phyloP scores from a whole-genome alignment of 768 basidiomycete genomes.

The Holtermanniella nyarrowii region DNA sequence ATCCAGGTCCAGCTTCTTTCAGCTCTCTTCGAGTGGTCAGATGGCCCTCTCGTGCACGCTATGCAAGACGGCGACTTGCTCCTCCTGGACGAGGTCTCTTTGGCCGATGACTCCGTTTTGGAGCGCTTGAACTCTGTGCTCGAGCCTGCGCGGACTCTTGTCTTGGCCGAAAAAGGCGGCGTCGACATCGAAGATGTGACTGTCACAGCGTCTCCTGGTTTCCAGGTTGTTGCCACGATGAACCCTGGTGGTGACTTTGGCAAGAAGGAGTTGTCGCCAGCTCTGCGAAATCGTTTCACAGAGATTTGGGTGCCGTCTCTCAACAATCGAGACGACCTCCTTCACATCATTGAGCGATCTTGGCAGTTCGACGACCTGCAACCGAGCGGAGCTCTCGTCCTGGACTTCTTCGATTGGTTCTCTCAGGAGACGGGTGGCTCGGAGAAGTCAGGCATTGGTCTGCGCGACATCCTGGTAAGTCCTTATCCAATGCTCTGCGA shows the following conservation, averaged over 20 bases:
- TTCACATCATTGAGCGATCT: slow-evolving; percentile 60
- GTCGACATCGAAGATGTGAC: slow-evolving; percentile 57
- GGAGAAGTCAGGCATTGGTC: slow-evolving; percentile 52
- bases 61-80: slow-evolving; percentile 80
- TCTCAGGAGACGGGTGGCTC: slow-evolving; percentile 51
- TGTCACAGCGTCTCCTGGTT: slow-evolving; percentile 55
- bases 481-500: slow-evolving; percentile 25
- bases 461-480: slow-evolving; percentile 77
- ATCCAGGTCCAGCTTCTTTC: slow-evolving; percentile 44
- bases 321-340: slow-evolving; percentile 59
- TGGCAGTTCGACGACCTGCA: slow-evolving; percentile 56
- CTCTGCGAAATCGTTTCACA: slow-evolving; percentile 91
- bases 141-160: slow-evolving; percentile 77
- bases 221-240: slow-evolving; percentile 95
- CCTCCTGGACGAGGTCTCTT: slow-evolving; percentile 88
- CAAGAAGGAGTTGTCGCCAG: slow-evolving; percentile 96
- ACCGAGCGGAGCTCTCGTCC: slow-evolving; percentile 51
- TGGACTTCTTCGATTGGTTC: slow-evolving; percentile 78
- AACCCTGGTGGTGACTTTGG: slow-evolving; percentile 99
- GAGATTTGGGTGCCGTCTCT: slow-evolving; percentile 96
- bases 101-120: slow-evolving; percentile 95
- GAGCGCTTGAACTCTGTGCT: slow-evolving; percentile 94
- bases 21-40: slow-evolving; percentile 93
- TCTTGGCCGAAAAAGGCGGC: slow-evolving; percentile 86
- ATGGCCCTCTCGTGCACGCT: slow-evolving; percentile 87